Conservation (phyloP, 164 flowering plant genomes). For the Tetracentron sinense region DNA sequence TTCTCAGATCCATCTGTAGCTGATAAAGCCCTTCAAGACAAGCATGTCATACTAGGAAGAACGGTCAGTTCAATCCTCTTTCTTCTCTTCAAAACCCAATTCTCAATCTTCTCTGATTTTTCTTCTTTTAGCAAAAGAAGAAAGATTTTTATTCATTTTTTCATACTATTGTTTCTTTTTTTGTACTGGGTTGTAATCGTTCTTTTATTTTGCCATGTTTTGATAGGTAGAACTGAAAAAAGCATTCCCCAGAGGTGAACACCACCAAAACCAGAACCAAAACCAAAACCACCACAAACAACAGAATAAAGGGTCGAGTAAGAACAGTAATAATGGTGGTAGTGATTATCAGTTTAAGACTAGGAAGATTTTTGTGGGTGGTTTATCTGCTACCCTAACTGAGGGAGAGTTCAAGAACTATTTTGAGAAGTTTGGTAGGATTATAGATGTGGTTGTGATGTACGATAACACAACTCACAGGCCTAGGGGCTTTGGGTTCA, state of each 20-base stretch:
- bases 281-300: slow-evolving; percentile 13
- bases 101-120: slow-evolving; percentile 4
- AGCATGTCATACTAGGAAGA: slow-evolving; percentile 51
- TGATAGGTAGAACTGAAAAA: slow-evolving; percentile 72
- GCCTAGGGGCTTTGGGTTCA: slow-evolving; percentile 78
- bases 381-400: slow-evolving; percentile 54
- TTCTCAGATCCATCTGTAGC: slow-evolving; percentile 51
- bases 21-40: slow-evolving; percentile 51
- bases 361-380: slow-evolving; percentile 81
- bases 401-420: slow-evolving; percentile 56
- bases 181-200: background rate
- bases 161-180: background rate
- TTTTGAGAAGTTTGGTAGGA: slow-evolving; percentile 62
- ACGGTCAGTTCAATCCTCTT: slow-evolving; percentile 36
- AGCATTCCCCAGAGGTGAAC: slow-evolving; percentile 62
- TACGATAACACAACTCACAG: slow-evolving; percentile 51
- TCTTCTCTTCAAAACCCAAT: background rate
- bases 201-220: background rate
- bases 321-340: slow-evolving; percentile 20
- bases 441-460: slow-evolving; percentile 70
- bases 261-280: slow-evolving; percentile 25
- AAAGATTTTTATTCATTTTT: background rate
- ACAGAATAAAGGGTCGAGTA: slow-evolving; percentile 23
- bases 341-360: slow-evolving; percentile 36
- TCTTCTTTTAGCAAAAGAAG: too few species aligned